Evolutionary conservation across 257 asterid species (phyloP).

Genomic region (Buddleja alternifolia): DNA sequence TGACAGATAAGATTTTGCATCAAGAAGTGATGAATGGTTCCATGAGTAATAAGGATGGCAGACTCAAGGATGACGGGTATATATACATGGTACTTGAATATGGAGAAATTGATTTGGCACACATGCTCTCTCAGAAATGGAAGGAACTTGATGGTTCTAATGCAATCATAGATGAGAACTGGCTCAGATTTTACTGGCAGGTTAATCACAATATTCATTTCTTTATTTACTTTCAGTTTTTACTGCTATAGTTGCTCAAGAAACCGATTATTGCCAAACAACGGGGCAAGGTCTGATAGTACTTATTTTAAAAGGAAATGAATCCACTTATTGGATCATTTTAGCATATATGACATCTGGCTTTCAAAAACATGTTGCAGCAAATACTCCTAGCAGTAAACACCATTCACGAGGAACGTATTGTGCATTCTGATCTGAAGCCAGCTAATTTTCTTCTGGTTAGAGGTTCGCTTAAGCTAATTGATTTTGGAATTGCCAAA

Average conservation of each 20-base stretch:
- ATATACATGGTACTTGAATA: conserved; percentile 97
- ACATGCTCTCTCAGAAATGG: conserved; percentile 97
- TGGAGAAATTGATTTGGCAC: conserved; percentile 98
- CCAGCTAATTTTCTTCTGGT: conserved; percentile 99
- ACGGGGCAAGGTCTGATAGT: neutral
- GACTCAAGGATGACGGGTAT: conserved; percentile 84
- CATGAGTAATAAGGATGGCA: conserved; percentile 73
- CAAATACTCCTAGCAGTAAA: conserved; percentile 95
- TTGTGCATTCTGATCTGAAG: conserved; percentile 97
- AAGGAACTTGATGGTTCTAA: conserved; percentile 68
- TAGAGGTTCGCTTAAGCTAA: conserved; percentile 90
- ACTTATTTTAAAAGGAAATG: conserved; percentile 9
- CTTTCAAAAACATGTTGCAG: conserved; percentile 46
- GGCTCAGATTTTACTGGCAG: conserved; percentile 99
- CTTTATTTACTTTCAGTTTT: conserved; percentile 24
- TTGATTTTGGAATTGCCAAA: conserved; percentile 98
- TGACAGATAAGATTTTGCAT: conserved; percentile 85
- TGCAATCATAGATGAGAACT: conserved; percentile 81
- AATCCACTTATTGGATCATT: conserved; percentile 10
- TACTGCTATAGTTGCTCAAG: conserved; percentile 22
- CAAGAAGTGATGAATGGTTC: conserved; percentile 85
- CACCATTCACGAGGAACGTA: conserved; percentile 98
- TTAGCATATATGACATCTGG: conserved; percentile 26
- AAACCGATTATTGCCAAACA: conserved; percentile 15
- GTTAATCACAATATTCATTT: conserved; percentile 41